Evolutionary conservation across 2,329 filamentous ascomycete genomes (phyloP).

Genomic region (Coniochaeta hoffmannii): DNA sequence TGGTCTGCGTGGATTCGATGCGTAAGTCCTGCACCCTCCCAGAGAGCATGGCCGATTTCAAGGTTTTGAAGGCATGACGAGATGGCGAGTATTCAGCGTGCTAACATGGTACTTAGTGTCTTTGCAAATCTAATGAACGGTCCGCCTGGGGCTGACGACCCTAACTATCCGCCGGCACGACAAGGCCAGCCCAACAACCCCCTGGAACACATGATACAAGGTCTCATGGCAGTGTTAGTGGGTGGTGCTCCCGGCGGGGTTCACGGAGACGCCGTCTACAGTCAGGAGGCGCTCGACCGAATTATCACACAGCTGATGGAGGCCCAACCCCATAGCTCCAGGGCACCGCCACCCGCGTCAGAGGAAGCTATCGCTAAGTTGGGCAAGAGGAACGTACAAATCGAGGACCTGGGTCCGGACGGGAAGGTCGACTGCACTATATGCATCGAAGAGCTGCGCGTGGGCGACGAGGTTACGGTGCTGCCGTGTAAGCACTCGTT

Average conservation of each 20-base stretch:
- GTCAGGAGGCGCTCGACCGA: conserved; percentile 82
- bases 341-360: conserved; percentile 75
- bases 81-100: background rate
- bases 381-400: conserved; percentile 62
- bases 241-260: conserved; percentile 40
- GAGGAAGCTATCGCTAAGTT: conserved; percentile 66
- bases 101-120: conserved; percentile 33
- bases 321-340: conserved; percentile 59
- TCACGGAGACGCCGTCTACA: conserved; percentile 78
- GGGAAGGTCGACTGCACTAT: conserved; percentile 83
- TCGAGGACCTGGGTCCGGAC: conserved; percentile 58
- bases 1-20: conserved; percentile 29
- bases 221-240: conserved; percentile 45
- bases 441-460: conserved; percentile 77
- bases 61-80: conserved; percentile 1
- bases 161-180: conserved; percentile 13
- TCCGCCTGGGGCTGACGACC: conserved; percentile 8
- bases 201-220: conserved; percentile 35
- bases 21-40: conserved; percentile 29
- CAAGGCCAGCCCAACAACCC: conserved; percentile 8
- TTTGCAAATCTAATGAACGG: conserved; percentile 37
- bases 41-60: conserved; percentile 5
- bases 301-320: conserved; percentile 89
- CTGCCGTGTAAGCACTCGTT: conserved; percentile 94
- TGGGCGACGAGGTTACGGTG: conserved; percentile 66